Conservation (phyloP, 495 filamentous ascomycete genomes). For the Daldinia grandis region DNA sequence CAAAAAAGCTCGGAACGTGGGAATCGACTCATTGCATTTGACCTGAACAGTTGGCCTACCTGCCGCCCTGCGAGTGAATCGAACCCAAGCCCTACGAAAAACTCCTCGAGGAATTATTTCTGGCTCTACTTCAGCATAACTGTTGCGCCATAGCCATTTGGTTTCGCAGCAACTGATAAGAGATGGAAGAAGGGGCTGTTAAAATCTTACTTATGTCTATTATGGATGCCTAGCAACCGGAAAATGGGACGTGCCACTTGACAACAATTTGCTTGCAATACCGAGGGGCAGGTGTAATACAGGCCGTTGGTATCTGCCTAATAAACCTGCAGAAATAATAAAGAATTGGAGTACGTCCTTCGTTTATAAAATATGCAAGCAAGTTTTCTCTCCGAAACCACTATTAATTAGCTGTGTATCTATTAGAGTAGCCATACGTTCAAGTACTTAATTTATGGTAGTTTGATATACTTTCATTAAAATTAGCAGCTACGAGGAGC, state of each 20-base stretch:
- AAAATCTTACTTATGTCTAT: background rate
- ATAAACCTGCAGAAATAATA: too few species aligned
- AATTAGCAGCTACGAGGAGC: too few species aligned
- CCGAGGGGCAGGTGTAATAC: background rate
- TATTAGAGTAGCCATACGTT: too few species aligned
- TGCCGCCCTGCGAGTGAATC: background rate
- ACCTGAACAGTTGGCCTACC: conserved; percentile 3
- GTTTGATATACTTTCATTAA: too few species aligned
- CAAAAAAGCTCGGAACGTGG: background rate
- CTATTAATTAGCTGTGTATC: too few species aligned
- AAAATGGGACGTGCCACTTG: background rate
- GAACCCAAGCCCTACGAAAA: conserved; percentile 8
- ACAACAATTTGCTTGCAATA: background rate
- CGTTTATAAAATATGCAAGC: too few species aligned
- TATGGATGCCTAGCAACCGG: background rate
- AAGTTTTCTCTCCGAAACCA: too few species aligned
- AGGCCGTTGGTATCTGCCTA: background rate
- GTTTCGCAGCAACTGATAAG: background rate
- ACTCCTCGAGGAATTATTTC: conserved; percentile 3
- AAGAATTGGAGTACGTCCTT: too few species aligned
- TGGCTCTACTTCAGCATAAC: background rate
- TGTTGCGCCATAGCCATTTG: background rate
- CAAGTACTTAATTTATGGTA: too few species aligned
- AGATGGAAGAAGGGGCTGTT: background rate
- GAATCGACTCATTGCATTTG: background rate